A percentile compares a stretch with the other conserved stretches of the same genome.
phyloP scores from a whole-genome alignment of 2,329 filamentous ascomycete species.

The Microcyclospora tardicrescens region DNA sequence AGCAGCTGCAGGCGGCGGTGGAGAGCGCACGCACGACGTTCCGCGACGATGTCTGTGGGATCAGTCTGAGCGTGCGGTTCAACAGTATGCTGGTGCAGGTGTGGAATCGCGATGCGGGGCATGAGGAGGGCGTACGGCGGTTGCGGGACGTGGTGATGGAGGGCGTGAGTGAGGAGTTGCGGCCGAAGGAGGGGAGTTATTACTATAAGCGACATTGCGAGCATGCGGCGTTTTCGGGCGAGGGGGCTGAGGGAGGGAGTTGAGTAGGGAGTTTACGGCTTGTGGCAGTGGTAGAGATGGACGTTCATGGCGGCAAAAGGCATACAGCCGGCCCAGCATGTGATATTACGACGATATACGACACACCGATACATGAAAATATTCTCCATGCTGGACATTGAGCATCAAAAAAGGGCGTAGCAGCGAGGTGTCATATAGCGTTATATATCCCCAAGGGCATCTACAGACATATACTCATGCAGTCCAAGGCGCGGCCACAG shows the following conservation, averaged over 20 bases:
- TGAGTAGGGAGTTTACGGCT: too few species aligned
- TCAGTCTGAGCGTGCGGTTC: slow-evolving; percentile 77
- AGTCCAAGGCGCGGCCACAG: too few species aligned
- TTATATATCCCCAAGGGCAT: too few species aligned
- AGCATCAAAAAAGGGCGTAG: too few species aligned
- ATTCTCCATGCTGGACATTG: too few species aligned
- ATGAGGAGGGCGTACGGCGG: slow-evolving; percentile 63
- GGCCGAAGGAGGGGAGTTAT: slow-evolving; percentile 48
- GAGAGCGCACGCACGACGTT: slow-evolving; percentile 42
- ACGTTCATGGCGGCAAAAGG: too few species aligned
- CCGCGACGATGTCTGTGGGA: slow-evolving; percentile 75
- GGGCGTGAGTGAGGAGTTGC: slow-evolving; percentile 58
- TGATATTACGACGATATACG: too few species aligned
- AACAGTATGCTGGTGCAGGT: slow-evolving; percentile 79
- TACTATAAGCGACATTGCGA: slow-evolving; percentile 82
- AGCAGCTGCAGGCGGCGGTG: slow-evolving; percentile 62
- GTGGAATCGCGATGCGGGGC: slow-evolving; percentile 82
- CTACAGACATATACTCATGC: too few species aligned
- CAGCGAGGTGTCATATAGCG: too few species aligned
- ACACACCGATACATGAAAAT: too few species aligned
- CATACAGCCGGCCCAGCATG: too few species aligned
- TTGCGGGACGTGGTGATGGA: slow-evolving; percentile 61
- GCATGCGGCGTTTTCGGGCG: slow-evolving; percentile 52
- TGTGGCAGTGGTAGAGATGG: too few species aligned
- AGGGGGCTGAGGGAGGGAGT: background rate